These are phyloP conservation scores for Colletotrichum chlorophyti DNA, from an alignment of 2,329 filamentous ascomycete genomes.

Conservation along the genomic window DNA sequence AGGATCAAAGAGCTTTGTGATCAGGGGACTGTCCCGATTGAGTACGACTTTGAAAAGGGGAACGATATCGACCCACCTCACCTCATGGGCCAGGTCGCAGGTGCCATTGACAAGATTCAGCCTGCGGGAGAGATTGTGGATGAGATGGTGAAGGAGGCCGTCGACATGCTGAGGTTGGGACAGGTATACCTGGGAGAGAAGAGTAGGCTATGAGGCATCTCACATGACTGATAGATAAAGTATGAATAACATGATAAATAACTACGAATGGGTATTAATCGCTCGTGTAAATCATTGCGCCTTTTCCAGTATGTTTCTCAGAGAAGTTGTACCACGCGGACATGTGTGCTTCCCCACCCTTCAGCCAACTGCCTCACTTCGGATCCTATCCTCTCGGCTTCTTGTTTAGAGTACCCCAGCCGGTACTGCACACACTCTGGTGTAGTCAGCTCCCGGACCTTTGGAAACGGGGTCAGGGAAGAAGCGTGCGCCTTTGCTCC, in stretches of 20 bases:
- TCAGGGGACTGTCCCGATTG: slow-evolving; percentile 79
- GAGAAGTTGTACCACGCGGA: slow-evolving; percentile 13
- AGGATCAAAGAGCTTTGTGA: slow-evolving; percentile 79
- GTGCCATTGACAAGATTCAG: slow-evolving; percentile 76
- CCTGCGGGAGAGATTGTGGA: slow-evolving; percentile 85
- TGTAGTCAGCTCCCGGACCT: not conserved
- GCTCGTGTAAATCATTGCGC: slow-evolving; percentile 1
- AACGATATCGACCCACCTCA: slow-evolving; percentile 86
- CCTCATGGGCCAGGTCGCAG: slow-evolving; percentile 93
- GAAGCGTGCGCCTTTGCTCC: not conserved
- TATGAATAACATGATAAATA: not conserved
- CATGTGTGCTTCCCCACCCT: slow-evolving; percentile 19
- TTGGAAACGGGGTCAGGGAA: slow-evolving; percentile 3
- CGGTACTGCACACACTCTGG: slow-evolving; percentile 1
- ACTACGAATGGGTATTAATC: slow-evolving; percentile 19
- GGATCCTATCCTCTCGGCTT: slow-evolving; percentile 16
- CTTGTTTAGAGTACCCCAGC: slow-evolving; percentile 7
- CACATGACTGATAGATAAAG: not conserved
- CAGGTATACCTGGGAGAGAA: slow-evolving; percentile 61
- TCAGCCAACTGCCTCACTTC: slow-evolving; percentile 14
- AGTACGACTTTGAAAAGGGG: slow-evolving; percentile 82
- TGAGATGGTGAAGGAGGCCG: slow-evolving; percentile 85
- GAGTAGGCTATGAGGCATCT: slow-evolving; percentile 48
- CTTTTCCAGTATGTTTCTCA: not conserved
- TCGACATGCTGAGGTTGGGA: slow-evolving; percentile 69